phyloP scores from a whole-genome alignment of 2,329 filamentous ascomycete genomes.

The Sphaerostilbella broomeana region DNA sequence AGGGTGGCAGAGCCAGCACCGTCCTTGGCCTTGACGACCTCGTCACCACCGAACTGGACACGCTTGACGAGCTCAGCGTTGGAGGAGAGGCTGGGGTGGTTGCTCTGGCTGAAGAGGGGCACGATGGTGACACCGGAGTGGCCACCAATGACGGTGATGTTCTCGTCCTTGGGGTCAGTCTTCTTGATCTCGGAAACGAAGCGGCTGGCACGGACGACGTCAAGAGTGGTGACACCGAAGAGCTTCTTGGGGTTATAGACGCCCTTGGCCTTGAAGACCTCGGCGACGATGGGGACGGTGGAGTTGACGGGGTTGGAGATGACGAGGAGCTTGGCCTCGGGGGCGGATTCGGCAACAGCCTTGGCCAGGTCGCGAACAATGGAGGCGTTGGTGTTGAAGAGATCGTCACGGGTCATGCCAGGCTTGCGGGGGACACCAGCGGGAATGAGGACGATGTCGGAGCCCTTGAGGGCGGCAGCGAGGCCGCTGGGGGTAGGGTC shows the following conservation, averaged over 20 bases:
- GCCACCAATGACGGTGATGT: slow-evolving; percentile 91
- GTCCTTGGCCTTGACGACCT: slow-evolving; percentile 98
- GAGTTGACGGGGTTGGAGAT: slow-evolving; percentile 99
- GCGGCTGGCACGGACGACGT: slow-evolving; percentile 93
- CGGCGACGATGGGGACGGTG: slow-evolving; percentile 93
- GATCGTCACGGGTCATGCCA: slow-evolving; percentile 98
- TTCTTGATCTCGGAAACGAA: slow-evolving; percentile 94
- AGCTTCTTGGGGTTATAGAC: slow-evolving; percentile 99
- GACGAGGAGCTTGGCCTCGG: slow-evolving; percentile 91
- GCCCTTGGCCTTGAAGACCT: slow-evolving; percentile 90
- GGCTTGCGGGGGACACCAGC: slow-evolving; percentile 98
- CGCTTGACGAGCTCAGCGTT: slow-evolving; percentile 78
- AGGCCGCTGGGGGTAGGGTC: slow-evolving; percentile 71
- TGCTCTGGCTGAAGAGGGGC: slow-evolving; percentile 91
- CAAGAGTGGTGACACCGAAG: slow-evolving; percentile 98
- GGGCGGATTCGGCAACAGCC: slow-evolving; percentile 79
- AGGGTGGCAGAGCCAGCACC: slow-evolving; percentile 94
- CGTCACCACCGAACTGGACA: slow-evolving; percentile 97
- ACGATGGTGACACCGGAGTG: slow-evolving; percentile 99
- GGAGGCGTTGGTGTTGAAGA: slow-evolving; percentile 99
- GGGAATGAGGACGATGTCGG: slow-evolving; percentile 94
- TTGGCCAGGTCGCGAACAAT: slow-evolving; percentile 98
- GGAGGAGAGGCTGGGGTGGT: slow-evolving; percentile 74
- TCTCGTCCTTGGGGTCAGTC: slow-evolving; percentile 86
- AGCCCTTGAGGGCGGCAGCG: slow-evolving; percentile 69